Percentiles rank a stretch among this genome's conserved stretches.
Conservation (phyloP, 2,329 filamentous ascomycete genomes). For the Cercospora sp. region DNA sequence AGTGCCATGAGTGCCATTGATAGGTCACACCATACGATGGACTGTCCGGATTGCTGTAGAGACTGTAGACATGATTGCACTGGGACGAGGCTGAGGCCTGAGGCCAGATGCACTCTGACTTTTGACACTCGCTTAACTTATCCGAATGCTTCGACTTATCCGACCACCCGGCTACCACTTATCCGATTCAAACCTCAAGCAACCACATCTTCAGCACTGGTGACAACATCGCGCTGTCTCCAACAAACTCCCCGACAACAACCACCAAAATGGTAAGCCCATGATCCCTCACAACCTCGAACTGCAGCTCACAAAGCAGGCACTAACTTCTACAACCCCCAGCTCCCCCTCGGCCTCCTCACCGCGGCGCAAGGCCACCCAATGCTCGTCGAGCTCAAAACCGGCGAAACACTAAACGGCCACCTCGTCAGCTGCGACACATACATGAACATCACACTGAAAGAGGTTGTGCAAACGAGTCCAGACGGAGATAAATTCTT, state of each 20-base stretch:
- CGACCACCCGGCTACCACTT: not conserved
- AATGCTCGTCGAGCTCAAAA: constrained; percentile 97
- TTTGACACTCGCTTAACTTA: not conserved
- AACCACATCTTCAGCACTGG: not conserved
- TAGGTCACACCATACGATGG: not conserved
- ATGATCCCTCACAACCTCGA: not conserved
- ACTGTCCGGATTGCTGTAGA: not conserved
- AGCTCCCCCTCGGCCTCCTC: constrained; percentile 75
- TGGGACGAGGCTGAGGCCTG: not conserved
- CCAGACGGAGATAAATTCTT: constrained; percentile 94
- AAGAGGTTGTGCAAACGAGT: constrained; percentile 95
- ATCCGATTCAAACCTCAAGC: not conserved
- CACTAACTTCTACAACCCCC: constrained; percentile 32
- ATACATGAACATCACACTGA: constrained; percentile 98
- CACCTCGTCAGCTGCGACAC: constrained; percentile 96
- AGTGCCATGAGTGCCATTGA: not conserved
- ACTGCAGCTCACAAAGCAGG: constrained; percentile 24
- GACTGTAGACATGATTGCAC: not conserved
- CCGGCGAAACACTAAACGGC: constrained; percentile 94
- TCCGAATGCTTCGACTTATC: not conserved
- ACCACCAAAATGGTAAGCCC: constrained; percentile 12
- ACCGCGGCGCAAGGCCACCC: constrained; percentile 96
- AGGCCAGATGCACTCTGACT: not conserved
- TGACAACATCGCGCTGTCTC: not conserved
- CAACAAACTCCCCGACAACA: too few species aligned